Evolutionary conservation across 2,329 filamentous ascomycete species (phyloP).

Genomic region (Didymella pinodella): DNA sequence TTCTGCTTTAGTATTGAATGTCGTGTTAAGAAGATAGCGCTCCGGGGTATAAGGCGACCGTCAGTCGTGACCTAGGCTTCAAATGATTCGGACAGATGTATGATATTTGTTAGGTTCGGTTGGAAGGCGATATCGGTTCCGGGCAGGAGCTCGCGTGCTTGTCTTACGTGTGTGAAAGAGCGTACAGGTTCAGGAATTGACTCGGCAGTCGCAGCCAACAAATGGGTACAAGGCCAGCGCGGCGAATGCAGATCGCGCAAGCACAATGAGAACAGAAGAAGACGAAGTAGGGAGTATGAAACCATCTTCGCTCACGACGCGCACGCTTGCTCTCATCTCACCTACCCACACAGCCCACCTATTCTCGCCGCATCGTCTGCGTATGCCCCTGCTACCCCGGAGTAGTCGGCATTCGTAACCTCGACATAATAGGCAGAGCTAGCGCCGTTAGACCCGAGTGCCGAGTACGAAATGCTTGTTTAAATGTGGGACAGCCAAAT

Average conservation of each 20-base stretch:
- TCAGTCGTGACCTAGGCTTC: neutral
- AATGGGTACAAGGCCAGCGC: neutral
- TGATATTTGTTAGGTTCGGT: neutral
- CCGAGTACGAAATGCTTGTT: conserved; percentile 22
- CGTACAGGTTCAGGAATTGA: conserved; percentile 10
- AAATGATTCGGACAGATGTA: neutral
- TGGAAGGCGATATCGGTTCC: neutral
- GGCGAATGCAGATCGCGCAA: neutral
- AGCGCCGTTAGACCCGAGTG: conserved; percentile 18
- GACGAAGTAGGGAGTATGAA: conserved; percentile 8
- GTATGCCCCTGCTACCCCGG: conserved; percentile 18
- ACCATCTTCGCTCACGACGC: conserved; percentile 11
- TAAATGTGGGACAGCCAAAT: conserved; percentile 24
- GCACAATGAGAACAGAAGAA: conserved; percentile 1
- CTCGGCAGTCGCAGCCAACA: conserved; percentile 13
- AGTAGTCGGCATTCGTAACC: conserved; percentile 15
- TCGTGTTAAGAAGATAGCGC: conserved; percentile 12
- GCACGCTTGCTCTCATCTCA: conserved; percentile 13
- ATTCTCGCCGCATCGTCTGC: conserved; percentile 5
- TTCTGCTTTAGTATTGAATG: conserved; percentile 14
- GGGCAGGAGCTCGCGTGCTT: conserved; percentile 17
- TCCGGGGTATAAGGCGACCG: neutral
- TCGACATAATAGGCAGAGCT: conserved; percentile 8
- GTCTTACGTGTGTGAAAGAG: conserved; percentile 12
- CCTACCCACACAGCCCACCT: conserved; percentile 14